Evolutionary conservation across 345 rosid genomes (phyloP), one percentile per base, ranked within the genome.

Genomic region (Camelina hispida): DNA sequence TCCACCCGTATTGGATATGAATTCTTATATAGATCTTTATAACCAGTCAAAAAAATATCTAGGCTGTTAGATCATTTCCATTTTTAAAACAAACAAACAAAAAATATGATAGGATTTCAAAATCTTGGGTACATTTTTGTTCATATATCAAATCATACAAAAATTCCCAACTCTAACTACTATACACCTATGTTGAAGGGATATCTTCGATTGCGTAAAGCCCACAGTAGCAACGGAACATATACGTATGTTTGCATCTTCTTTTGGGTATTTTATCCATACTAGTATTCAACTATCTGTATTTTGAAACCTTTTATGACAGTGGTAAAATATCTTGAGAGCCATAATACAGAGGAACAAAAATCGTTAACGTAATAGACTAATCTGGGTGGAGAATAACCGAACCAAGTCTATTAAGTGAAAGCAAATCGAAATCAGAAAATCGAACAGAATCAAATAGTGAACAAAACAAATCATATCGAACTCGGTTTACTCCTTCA

Each of bases 401-500:
- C 40, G 23, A 40, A 53, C n/a, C 40, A 68, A 42, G 32, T n/a
- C 13, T 16, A 9, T 15, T 25, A 56, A 25, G 15, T 16, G 28
- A 44, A 54, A 68, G 61, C 48, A 22, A 3, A 22, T 20, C 1
- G 22, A 38, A 22, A 51, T 28, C 7, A 30, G 12, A n/a, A 64
- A 32, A 28, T 5, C n/a, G 25, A 28, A 64, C 42, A 66, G 14
- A 66, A 53, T 50, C 46, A 37, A 11, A 50, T 1, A 52, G 58
- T 37, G 34, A 52, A 22, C 14, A 13, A 28, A 18, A 66, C 37
- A 34, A 34, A 34, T 54, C 28, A 40, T 23, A 55, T 40, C 17
- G 18, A n/a, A 55, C 52, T 37, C 55, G 61, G 71, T 73, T 28
- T 54, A 30, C 57, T 34, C 56, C 9, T 62, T 62, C 22, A 15